Evolutionary conservation across 306 rosid species (phyloP), one percentile per base, ranked within the genome.

Genomic region (Oxytropis ochrocephala): DNA sequence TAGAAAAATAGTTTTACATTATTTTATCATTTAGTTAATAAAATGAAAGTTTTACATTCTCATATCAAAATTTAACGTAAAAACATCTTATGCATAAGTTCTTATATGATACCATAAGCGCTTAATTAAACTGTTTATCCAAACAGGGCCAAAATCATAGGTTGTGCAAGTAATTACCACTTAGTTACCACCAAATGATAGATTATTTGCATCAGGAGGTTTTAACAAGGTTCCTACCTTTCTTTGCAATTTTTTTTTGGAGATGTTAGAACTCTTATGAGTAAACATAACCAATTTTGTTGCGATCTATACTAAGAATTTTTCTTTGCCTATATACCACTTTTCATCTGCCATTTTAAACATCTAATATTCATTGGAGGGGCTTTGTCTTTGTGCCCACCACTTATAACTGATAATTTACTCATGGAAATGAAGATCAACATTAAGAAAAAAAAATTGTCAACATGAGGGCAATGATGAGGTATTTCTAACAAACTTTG

Each of bases 401-500:
- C 32, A 14, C 71, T 30, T 48, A 5, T 32, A 16, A 53, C 64
- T 11, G 24, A 42, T 2, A 41, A 54, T 39, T 42, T 55, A 11
- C 58, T 57, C 30, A 3, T 49, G 41, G 24, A 32, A 24, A 11
- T 11, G 11, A 54, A 54, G 8, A 16, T 54, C 6, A 48, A 49
- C 41, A 56, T 73, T 24, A 50, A 59, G 42, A 5, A 33, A 48
- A 35, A 54, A 54, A 4, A 17, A 42, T 59, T 33, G 24, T 49
- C 13, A 61, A 21, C 29, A 21, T 41, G 70, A 62, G 11, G 54
- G 17, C 36, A 42, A 52, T 29, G 65, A 56, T 19, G 12, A 59
- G 29, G 32, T 51, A 56, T 70, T 76, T 67, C 29, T 72, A 29
- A 81, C 59, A 61, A 32, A 0, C 1, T 54, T 49, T 54, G 4